These are phyloP conservation scores for Schizosaccharomyces japonicus DNA, from an alignment of 805 yeast species.

Conservation along the genomic window DNA sequence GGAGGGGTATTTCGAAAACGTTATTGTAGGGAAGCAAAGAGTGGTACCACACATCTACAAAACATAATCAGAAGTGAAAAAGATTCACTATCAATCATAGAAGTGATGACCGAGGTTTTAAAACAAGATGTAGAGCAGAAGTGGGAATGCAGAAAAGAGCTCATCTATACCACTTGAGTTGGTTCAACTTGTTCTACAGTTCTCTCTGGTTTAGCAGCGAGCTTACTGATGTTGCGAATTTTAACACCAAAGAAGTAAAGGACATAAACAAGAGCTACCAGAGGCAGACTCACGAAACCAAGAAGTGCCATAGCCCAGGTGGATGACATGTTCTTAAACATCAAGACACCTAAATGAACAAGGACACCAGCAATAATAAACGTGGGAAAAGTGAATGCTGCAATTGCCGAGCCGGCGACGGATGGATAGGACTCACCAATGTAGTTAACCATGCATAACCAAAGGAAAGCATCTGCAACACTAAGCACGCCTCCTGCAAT, in stretches of 20 bases:
- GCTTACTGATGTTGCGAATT: neutral
- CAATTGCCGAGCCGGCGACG: constrained; percentile 58
- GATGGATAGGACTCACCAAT: constrained; percentile 40
- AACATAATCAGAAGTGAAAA: too few species aligned
- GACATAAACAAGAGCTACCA: neutral
- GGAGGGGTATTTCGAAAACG: too few species aligned
- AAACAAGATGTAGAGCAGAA: too few species aligned
- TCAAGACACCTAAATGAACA: constrained; percentile 1
- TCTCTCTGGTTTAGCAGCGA: neutral
- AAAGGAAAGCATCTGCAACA: constrained; percentile 2
- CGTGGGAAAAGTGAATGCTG: constrained; percentile 19
- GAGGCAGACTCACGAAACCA: neutral
- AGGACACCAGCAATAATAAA: constrained; percentile 2
- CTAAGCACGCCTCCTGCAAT: neutral
- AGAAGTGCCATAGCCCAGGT: constrained; percentile 1
- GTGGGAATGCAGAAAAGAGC: too few species aligned
- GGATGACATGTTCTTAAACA: constrained; percentile 2
- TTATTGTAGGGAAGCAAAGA: too few species aligned
- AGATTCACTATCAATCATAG: too few species aligned
- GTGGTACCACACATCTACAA: too few species aligned
- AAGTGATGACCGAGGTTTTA: too few species aligned
- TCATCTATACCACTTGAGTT: too few species aligned
- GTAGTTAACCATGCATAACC: constrained; percentile 26
- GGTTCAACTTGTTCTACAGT: too few species aligned
- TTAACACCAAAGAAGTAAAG: constrained; percentile 3